Conservation (phyloP, 805 yeast species). For the Clavispora carvajalis region DNA sequence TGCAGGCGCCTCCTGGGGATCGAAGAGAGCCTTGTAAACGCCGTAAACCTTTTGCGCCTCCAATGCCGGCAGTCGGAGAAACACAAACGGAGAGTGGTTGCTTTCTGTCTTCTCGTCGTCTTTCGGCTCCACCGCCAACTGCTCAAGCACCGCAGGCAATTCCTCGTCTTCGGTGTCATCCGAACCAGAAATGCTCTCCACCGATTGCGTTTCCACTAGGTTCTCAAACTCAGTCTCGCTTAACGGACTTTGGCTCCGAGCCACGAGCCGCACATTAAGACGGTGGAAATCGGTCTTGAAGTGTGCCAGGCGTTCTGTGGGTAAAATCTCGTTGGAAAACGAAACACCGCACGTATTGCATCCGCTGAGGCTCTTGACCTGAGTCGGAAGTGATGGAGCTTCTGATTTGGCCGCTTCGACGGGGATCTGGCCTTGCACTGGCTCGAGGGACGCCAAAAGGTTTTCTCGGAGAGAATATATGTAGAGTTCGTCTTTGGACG, state of each 20-base stretch:
- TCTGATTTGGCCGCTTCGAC: constrained; percentile 1
- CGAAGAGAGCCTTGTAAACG: constrained; percentile 60
- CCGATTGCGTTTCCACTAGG: constrained; percentile 43
- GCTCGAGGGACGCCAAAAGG: constrained; percentile 5
- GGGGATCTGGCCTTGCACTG: constrained; percentile 12
- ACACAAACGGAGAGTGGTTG: constrained; percentile 62
- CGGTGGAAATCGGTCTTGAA: constrained; percentile 57
- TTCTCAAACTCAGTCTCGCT: constrained; percentile 56
- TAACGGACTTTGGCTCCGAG: constrained; percentile 41
- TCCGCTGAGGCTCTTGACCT: constrained; percentile 9
- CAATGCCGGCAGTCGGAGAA: constrained; percentile 47
- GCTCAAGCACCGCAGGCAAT: constrained; percentile 19
- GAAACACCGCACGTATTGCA: constrained; percentile 15
- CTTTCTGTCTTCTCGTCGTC: constrained; percentile 38
- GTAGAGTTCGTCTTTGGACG: constrained; percentile 7
- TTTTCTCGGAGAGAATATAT: constrained; percentile 1
- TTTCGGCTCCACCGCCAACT: constrained; percentile 17
- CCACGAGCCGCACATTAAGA: constrained; percentile 51
- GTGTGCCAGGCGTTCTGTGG: constrained; percentile 31
- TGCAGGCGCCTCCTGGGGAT: constrained; percentile 29
- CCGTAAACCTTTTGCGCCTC: constrained; percentile 52
- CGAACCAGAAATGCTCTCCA: constrained; percentile 57
- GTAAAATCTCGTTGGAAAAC: constrained; percentile 5
- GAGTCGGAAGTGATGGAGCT: neutral
- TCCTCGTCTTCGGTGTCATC: constrained; percentile 29